These are phyloP conservation scores for Paecilomyces sp. DNA, from an alignment of 2,329 filamentous ascomycete genomes.

Conservation along the genomic window DNA sequence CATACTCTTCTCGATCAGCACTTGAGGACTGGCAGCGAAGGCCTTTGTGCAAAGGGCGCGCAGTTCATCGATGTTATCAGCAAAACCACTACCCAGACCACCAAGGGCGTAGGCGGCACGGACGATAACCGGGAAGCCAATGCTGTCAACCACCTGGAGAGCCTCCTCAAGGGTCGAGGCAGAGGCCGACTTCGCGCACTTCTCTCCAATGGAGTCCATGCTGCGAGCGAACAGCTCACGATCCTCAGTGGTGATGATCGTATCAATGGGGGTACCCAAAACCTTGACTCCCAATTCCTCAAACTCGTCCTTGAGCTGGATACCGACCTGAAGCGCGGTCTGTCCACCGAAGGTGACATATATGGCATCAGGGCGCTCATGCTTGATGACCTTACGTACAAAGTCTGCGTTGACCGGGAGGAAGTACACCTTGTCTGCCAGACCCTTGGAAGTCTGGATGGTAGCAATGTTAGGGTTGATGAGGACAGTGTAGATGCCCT, in stretches of 20 bases:
- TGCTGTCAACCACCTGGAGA: constrained; percentile 76
- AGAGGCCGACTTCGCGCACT: constrained; percentile 94
- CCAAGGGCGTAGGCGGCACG: constrained; percentile 93
- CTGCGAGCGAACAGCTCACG: constrained; percentile 94
- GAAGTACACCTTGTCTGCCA: constrained; percentile 99
- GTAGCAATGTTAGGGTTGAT: constrained; percentile 99
- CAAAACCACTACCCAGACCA: constrained; percentile 91
- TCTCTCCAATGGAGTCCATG: constrained; percentile 97
- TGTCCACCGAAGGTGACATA: constrained; percentile 98
- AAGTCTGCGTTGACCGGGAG: constrained; percentile 94
- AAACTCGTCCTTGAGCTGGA: constrained; percentile 96
- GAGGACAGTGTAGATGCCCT: constrained; percentile 94
- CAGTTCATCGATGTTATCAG: constrained; percentile 76
- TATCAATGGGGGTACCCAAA: constrained; percentile 91
- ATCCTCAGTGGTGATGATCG: constrained; percentile 97
- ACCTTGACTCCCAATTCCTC: constrained; percentile 87
- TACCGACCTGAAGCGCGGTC: constrained; percentile 92
- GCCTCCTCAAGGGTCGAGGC: constrained; percentile 85
- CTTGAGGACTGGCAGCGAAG: constrained; percentile 89
- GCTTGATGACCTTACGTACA: constrained; percentile 92
- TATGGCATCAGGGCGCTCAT: constrained; percentile 91
- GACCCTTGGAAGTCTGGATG: constrained; percentile 94
- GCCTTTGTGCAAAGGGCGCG: constrained; percentile 88
- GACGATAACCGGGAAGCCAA: constrained; percentile 95
- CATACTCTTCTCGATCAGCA: constrained; percentile 96